Evolutionary conservation across 2,329 filamentous ascomycete genomes (phyloP), one percentile per base, ranked within the genome.

Genomic region (Epichloe elymi): DNA sequence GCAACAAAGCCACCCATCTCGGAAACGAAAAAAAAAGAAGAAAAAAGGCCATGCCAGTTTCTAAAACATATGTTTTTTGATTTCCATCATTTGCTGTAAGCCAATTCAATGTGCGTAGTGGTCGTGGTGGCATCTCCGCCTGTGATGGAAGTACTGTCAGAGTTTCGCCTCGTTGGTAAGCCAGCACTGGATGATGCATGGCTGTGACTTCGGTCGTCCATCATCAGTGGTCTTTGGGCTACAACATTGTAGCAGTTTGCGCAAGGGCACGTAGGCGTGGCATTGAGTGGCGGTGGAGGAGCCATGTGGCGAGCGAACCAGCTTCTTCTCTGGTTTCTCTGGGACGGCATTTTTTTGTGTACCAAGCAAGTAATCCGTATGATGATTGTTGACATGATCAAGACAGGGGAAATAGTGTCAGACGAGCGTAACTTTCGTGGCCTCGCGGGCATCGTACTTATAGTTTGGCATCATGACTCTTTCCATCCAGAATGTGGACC

Each of bases 291-390:
- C 2, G 67, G 67, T 17, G 65, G 64, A 50, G 68, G 66, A 46
- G 66, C 59, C 55, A 66, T 69, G 62, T 70, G 68, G 54, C 67
- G 67, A 46, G 65, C 63, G 53, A 69, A 69, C 68, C 68, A 70
- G 55, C 59, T 62, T 47, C 62, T 63, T 44, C 55, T 59, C 48
- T 58, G 53, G 37, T 62, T 63, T 44, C 55, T 59, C 48, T 58
- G 53, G 36, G 64, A 67, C 54, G 65, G 57, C 64, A 66, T 65
- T 45, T 65, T 45, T 10, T 41, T 10, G 26, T 10, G 23, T 30
- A 30, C 26, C 26, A 3, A 30, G 26, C 3, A 30, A 4, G 26
- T 7, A 26, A 26, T 26, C 6, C 23, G 23, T 10, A 11, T 30
- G 8, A 10, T 4, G 26, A 30, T 30, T 10, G 26, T 4, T 4